These are phyloP conservation scores for Sabuloglossum arenarium DNA, from an alignment of 495 filamentous ascomycete species.

Conservation along the genomic window DNA sequence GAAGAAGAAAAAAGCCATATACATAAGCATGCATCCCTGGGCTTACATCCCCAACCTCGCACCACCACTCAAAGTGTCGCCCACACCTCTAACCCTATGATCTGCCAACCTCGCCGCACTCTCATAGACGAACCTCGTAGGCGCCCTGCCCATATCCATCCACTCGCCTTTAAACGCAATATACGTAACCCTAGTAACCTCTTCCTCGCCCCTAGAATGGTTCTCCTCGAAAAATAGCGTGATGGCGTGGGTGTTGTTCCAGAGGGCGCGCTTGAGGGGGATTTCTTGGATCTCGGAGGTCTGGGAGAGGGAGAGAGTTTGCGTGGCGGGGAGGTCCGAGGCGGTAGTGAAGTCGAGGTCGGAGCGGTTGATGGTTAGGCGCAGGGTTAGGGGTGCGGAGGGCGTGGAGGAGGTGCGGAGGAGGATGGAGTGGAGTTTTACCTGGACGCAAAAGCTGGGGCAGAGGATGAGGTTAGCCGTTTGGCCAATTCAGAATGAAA, in stretches of 20 bases:
- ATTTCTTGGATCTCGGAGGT: slow-evolving; percentile 71
- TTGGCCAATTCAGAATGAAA: not conserved
- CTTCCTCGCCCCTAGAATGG: slow-evolving; percentile 23
- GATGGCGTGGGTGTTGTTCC: slow-evolving; percentile 56
- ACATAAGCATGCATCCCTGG: not conserved
- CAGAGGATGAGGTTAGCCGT: slow-evolving; percentile 5
- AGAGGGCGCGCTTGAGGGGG: slow-evolving; percentile 66
- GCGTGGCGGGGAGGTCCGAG: slow-evolving; percentile 45
- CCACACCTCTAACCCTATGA: slow-evolving; percentile 25
- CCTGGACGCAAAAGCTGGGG: slow-evolving; percentile 71
- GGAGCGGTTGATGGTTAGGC: slow-evolving; percentile 66
- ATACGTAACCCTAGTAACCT: slow-evolving; percentile 57
- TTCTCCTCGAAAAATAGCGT: slow-evolving; percentile 72
- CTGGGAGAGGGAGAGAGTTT: slow-evolving; percentile 57
- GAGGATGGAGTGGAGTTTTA: slow-evolving; percentile 77
- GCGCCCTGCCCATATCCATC: slow-evolving; percentile 65
- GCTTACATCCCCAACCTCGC: not conserved
- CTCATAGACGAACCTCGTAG: slow-evolving; percentile 75
- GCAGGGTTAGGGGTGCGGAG: slow-evolving; percentile 62
- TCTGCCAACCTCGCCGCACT: slow-evolving; percentile 79
- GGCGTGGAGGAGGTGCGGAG: slow-evolving; percentile 50
- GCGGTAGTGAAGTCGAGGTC: slow-evolving; percentile 68
- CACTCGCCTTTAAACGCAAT: slow-evolving; percentile 87
- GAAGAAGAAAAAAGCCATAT: not conserved
- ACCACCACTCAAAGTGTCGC: not conserved